Evolutionary conservation across 306 rosid species (phyloP).

Genomic region (Lupinus albus): DNA sequence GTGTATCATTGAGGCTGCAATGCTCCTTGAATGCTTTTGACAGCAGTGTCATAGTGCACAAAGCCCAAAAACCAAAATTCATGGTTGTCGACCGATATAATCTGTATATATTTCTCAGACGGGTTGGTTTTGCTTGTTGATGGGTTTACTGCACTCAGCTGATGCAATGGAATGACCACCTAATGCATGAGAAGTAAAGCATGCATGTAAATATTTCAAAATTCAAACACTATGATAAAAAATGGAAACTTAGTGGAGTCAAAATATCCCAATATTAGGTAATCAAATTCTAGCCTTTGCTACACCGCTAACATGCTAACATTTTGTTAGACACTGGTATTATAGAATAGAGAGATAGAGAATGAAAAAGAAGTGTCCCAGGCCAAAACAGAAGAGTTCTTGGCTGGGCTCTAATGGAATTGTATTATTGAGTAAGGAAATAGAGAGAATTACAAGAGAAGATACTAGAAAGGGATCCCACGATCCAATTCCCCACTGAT

Average conservation of each 20-base stretch:
- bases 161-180: constrained; percentile 92
- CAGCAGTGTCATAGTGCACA: constrained; percentile 83
- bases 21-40: constrained; percentile 69
- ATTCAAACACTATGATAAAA: not conserved
- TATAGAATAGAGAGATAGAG: no score
- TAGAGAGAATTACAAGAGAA: no score
- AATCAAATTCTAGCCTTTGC: not conserved
- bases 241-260: not conserved
- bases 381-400: no score
- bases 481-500: no score
- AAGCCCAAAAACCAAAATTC: constrained; percentile 99
- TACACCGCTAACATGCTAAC: no score
- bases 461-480: no score
- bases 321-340: no score
- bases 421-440: no score
- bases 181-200: constrained; percentile 41
- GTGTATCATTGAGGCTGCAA: constrained; percentile 55
- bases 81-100: constrained; percentile 89
- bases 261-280: not conserved
- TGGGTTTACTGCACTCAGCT: constrained; percentile 84
- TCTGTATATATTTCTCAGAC: constrained; percentile 74
- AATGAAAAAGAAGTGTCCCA: no score
- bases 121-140: constrained; percentile 79
- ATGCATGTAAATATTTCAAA: constrained; percentile 5
- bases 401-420: no score